Percentiles rank a stretch among this genome's conserved stretches.
These are phyloP conservation scores for Heterococcus sp. DNA, from an alignment of 108 stramenopile species.

Conservation along the genomic window DNA sequence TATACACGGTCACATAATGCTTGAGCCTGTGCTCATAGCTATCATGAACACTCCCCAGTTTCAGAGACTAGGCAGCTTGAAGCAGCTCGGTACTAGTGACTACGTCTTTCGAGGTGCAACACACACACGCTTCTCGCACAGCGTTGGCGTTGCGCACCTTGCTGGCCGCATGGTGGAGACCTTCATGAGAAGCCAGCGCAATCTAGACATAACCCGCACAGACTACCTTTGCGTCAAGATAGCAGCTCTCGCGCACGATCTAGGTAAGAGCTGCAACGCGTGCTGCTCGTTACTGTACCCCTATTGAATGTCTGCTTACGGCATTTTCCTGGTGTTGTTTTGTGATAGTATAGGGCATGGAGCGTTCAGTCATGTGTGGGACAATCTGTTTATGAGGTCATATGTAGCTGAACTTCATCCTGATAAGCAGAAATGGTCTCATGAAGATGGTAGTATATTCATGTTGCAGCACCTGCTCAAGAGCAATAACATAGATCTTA, in stretches of 20 bases:
- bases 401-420: too few species aligned
- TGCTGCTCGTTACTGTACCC: too few species aligned
- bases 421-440: too few species aligned
- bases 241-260: constrained; percentile 83
- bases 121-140: constrained; percentile 80
- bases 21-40: constrained; percentile 62
- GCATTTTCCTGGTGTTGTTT: too few species aligned
- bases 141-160: constrained; percentile 76
- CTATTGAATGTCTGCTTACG: too few species aligned
- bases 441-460: constrained; percentile 38
- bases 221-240: constrained; percentile 86
- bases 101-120: constrained; percentile 67
- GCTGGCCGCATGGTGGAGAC: constrained; percentile 63
- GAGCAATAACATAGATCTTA: constrained; percentile 36
- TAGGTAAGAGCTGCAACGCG: too few species aligned
- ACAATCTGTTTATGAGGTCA: constrained; percentile 58
- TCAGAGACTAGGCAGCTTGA: constrained; percentile 76
- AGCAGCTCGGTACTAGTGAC: constrained; percentile 74
- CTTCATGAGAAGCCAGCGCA: constrained; percentile 53
- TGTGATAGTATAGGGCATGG: too few species aligned
- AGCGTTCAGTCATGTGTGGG: constrained; percentile 77
- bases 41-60: constrained; percentile 73
- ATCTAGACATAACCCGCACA: constrained; percentile 62
- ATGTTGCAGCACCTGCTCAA: constrained; percentile 65
- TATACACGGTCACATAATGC: too few species aligned